Evolutionary conservation across 345 rosid genomes (phyloP).

Genomic region (Eucalyptus marginata): DNA sequence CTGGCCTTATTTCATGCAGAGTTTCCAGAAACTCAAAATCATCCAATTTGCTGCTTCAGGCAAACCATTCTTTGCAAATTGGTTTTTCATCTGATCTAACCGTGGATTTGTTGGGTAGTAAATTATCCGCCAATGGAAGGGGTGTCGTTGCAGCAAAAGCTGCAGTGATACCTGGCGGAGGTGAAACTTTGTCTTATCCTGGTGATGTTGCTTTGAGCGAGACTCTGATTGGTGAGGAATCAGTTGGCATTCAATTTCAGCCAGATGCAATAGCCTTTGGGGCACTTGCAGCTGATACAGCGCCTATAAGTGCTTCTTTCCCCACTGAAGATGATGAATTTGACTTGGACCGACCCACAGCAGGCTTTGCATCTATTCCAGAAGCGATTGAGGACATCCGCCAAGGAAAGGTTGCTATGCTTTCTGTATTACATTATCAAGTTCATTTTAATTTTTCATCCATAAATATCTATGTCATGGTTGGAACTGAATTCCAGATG

Average conservation of each 20-base stretch:
- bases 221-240: not conserved
- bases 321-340: too few relatives aligned
- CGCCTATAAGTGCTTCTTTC: too few relatives aligned
- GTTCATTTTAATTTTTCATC: too few relatives aligned
- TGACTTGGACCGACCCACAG: too few relatives aligned
- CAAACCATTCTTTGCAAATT: conserved; percentile 7
- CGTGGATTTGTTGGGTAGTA: conserved; percentile 1
- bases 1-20: conserved; percentile 13
- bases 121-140: conserved; percentile 17
- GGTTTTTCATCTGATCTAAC: conserved; percentile 12
- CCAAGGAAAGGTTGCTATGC: too few relatives aligned
- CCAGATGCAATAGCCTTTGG: too few relatives aligned
- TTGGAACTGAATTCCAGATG: too few relatives aligned
- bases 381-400: too few relatives aligned
- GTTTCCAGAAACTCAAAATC: conserved; percentile 22
- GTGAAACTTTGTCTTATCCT: conserved; percentile 36
- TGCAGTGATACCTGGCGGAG: conserved; percentile 46
- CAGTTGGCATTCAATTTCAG: not conserved
- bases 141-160: conserved; percentile 30
- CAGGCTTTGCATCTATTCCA: too few relatives aligned
- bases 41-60: conserved; percentile 14
- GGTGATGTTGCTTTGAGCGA: conserved; percentile 11
- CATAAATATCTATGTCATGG: too few relatives aligned
- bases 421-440: too few relatives aligned
- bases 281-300: too few relatives aligned